Conservation (phyloP, 306 rosid genomes). For the Oxytropis ochrocephala region DNA sequence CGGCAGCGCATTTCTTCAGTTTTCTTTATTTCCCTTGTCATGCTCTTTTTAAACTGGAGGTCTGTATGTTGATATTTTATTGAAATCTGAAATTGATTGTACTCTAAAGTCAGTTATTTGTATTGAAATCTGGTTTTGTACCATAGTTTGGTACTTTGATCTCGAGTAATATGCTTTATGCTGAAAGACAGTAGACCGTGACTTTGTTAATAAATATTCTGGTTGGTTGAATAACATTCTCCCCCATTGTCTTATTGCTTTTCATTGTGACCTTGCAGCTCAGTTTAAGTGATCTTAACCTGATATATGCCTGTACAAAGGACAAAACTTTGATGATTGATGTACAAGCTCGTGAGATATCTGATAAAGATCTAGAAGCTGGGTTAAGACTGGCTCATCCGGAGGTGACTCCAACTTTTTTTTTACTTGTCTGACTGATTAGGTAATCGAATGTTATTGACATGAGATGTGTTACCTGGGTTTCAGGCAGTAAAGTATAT, state of each 20-base stretch:
- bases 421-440: background rate
- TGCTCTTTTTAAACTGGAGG: background rate
- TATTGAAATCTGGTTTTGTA: background rate
- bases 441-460: constrained; percentile 21
- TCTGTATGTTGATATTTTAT: background rate
- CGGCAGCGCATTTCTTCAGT: background rate
- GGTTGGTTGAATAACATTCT: constrained; percentile 5
- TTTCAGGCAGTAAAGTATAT: constrained; percentile 83
- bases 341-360: constrained; percentile 92
- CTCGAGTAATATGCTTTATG: background rate
- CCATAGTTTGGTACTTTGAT: background rate
- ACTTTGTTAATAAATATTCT: background rate
- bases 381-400: constrained; percentile 92
- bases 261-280: constrained; percentile 53
- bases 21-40: background rate
- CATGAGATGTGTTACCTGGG: constrained; percentile 4
- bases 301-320: constrained; percentile 89
- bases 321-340: constrained; percentile 97
- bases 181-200: background rate
- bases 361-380: constrained; percentile 84
- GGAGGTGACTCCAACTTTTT: constrained; percentile 46
- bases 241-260: constrained; percentile 19
- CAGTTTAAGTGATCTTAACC: constrained; percentile 81
- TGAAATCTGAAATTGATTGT: constrained; percentile 1
- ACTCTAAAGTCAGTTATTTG: background rate